Base-by-base conservation (phyloP, 2,329 filamentous ascomycete species). In the Colletotrichum acutatum region DNA sequence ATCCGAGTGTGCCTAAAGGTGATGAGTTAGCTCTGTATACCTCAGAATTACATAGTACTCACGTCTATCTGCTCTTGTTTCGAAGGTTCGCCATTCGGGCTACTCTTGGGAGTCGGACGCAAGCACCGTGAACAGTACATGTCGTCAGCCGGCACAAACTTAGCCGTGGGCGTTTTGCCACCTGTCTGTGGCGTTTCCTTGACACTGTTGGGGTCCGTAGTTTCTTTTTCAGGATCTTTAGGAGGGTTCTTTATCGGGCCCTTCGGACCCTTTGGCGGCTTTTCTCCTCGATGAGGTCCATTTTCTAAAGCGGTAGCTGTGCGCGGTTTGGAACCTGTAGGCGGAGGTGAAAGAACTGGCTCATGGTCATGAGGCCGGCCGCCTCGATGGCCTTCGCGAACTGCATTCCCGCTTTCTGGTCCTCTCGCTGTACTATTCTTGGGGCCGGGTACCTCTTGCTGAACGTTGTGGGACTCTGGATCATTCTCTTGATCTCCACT, bases 71-170 rank as follows among this genome's bases (percentile, higher is more conserved):
- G 74, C 6, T 54, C 24, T 42, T 68, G 49, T 32, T 67, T 74
- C 14, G 52, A 26, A 12, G 71, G 74, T 12, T 75, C 66, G 12
- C 28, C 52, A 1, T 24, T 24, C 30, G 5, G 14, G 22, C 65
- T 64, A 5, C 34, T 68, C 56, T 62, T 59, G 46, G 71, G 69
- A 11, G 49, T 66, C 30, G 72, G 74, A 12, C 73, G 71, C 63
- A 63, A 76, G 69, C 69, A 76, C 64, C 63, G 69, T 26, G 81
- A 82, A 66, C 81, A 82, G 75, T 81, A 80, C 76, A 78, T 78
- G 19, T 78, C 76, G 1, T 77, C 77, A 1, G 74, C 68, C 0
- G 79, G 80, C 8, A 76, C 75, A 56, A 80, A 82, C 3, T 70
- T 9, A 0, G 76, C 74, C 2, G 30, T 11, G 28, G 53, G 24